phyloP scores from a whole-genome alignment of 2,329 filamentous ascomycete genomes.

The Orbilia blumenaviensis region DNA sequence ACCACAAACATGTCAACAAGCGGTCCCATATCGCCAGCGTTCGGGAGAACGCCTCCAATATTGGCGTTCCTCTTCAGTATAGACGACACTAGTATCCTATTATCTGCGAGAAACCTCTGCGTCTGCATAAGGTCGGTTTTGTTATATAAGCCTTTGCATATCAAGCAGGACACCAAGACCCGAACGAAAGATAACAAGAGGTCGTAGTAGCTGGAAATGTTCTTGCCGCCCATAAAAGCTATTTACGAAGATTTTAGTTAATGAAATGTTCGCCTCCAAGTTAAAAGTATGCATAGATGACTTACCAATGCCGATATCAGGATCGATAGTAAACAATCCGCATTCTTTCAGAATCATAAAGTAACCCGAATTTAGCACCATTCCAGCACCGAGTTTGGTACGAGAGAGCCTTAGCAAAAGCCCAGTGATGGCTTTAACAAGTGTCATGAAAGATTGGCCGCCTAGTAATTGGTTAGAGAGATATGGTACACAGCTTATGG shows the following conservation, averaged over 20 bases:
- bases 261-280: neutral
- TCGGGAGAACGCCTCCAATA: slow-evolving; percentile 68
- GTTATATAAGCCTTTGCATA: slow-evolving; percentile 84
- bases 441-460: slow-evolving; percentile 67
- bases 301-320: slow-evolving; percentile 81
- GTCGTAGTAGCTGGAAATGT: slow-evolving; percentile 82
- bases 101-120: slow-evolving; percentile 80
- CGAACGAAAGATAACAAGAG: slow-evolving; percentile 82
- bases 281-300: too few relatives aligned
- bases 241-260: slow-evolving; percentile 30
- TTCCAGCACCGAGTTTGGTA: slow-evolving; percentile 81
- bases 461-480: slow-evolving; percentile 61
- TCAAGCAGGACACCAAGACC: slow-evolving; percentile 81
- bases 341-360: slow-evolving; percentile 83
- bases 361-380: slow-evolving; percentile 87
- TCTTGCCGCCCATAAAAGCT: slow-evolving; percentile 71
- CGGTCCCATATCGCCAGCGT: slow-evolving; percentile 73
- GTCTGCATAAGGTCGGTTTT: slow-evolving; percentile 76
- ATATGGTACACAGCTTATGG: neutral
- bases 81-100: slow-evolving; percentile 83
- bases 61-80: slow-evolving; percentile 89
- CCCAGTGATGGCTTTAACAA: slow-evolving; percentile 78
- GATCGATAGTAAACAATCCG: slow-evolving; percentile 86
- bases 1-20: slow-evolving; percentile 86
- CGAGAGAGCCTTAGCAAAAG: slow-evolving; percentile 85